A percentile compares a stretch with the other conserved stretches of the same genome.
These are phyloP conservation scores for Coemansia furcata DNA, from an alignment of 192 early-diverging fungal species.

Conservation along the genomic window DNA sequence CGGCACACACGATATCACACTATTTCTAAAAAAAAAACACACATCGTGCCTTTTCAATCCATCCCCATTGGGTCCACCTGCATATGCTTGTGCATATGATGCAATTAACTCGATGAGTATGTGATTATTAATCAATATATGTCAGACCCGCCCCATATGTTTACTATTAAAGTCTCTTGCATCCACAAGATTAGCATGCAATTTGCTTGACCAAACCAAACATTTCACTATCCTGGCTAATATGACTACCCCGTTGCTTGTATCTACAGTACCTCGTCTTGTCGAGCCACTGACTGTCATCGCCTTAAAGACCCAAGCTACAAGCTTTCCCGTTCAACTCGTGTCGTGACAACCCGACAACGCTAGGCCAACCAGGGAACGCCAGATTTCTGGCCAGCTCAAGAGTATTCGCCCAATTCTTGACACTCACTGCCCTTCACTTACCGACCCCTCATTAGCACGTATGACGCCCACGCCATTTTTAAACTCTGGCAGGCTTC, in stretches of 20 bases:
- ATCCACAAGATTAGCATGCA: no score
- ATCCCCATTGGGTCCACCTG: no score
- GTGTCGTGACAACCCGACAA: neutral
- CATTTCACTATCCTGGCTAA: neutral
- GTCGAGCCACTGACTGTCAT: neutral
- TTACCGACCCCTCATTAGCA: slow-evolving; percentile 43
- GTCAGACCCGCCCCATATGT: no score
- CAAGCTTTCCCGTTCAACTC: neutral
- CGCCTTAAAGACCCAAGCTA: neutral
- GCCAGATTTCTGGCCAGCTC: neutral
- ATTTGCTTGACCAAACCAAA: neutral
- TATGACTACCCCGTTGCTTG: neutral
- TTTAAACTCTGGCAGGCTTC: slow-evolving; percentile 66
- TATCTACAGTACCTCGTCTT: neutral
- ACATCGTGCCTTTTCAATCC: no score
- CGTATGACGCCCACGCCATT: slow-evolving; percentile 62
- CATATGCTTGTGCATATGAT: no score
- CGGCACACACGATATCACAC: neutral
- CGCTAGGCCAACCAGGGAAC: neutral
- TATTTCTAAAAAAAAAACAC: no score
- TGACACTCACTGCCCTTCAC: slow-evolving; percentile 38
- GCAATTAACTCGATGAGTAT: no score
- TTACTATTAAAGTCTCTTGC: no score
- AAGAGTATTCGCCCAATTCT: neutral
- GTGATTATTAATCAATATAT: no score